Base-by-base conservation (phyloP, 805 yeast species). In the Zygotorulaspora sp. region DNA sequence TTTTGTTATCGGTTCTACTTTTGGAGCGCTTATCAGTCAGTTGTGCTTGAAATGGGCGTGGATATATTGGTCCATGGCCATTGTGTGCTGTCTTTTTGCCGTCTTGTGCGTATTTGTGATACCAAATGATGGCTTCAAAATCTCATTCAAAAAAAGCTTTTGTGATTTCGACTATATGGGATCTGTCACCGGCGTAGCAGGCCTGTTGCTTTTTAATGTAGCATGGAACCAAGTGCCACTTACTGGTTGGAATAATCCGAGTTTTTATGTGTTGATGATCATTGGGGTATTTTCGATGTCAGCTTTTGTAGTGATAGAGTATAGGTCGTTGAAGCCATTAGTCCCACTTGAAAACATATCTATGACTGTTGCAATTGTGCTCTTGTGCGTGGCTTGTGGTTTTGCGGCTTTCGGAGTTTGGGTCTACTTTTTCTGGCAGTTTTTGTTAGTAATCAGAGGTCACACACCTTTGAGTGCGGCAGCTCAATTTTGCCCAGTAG, bases 321-420 rank as follows among this genome's bases (percentile, higher is more conserved):
- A 53, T 10, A 61, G 65, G 38, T 66, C 68, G 22, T 12, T 48
- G 25, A 41, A 67, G 48, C 83, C 83, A 2, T 55, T 78, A n/a
- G 47, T 78, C 6, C 83, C 83, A 0, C 47, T 56, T 21, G n/a
- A 21, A 7, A n/a, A 32, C 5, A 30, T 30, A 13, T 22, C 35
- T 8, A 16, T 18, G 21, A 21, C n/a, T 11, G 17, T 20, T 22
- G n/a, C 65, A 68, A 0, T 57, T 75, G 70, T 75, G 1, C 58
- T 79, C 15, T 48, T 59, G 3, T 65, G 73, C 38, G 60, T 77
- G 22, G 63, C 71, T 6, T 55, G 73, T 3, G 84, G 84, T 0
- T 79, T 84, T 84, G 75, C 79, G 3, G 67, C 77, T 19, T 79
- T 78, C 56, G 85, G 85, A 1, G 61, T 78, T 24, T 78, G 82